These are phyloP conservation scores for Onygenales sp. DNA, from an alignment of 2,329 filamentous ascomycete genomes.

Conservation along the genomic window DNA sequence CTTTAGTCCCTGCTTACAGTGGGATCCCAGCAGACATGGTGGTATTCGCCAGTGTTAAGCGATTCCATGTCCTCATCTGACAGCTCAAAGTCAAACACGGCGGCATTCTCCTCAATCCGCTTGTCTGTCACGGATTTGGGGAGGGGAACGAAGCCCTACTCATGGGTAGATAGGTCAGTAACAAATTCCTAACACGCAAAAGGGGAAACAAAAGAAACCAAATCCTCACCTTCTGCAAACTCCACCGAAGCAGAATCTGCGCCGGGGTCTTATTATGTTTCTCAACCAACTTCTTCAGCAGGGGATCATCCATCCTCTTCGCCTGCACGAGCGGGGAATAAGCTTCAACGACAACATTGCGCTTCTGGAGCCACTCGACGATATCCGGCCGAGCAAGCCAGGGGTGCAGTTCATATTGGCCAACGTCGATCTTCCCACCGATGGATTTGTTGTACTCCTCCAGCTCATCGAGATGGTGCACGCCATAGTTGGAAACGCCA, in stretches of 20 bases:
- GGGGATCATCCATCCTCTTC: constrained; percentile 42
- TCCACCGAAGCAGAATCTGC: constrained; percentile 54
- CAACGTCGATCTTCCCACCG: constrained; percentile 66
- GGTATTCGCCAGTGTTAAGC: constrained; percentile 46
- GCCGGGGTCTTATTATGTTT: constrained; percentile 50
- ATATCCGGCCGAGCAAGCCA: constrained; percentile 78
- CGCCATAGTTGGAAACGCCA: constrained; percentile 32
- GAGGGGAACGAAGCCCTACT: constrained; percentile 50
- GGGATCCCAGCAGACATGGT: constrained; percentile 51
- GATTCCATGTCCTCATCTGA: constrained; percentile 48
- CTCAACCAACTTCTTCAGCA: constrained; percentile 41
- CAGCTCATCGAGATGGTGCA: constrained; percentile 32
- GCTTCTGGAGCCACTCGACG: constrained; percentile 61
- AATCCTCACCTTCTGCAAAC: constrained; percentile 43
- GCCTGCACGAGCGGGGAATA: constrained; percentile 40
- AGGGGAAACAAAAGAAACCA: neutral
- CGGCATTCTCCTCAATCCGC: constrained; percentile 51
- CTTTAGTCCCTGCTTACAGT: constrained; percentile 10
- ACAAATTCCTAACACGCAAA: neutral
- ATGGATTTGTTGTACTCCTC: constrained; percentile 29
- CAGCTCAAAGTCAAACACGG: constrained; percentile 53
- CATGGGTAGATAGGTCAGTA: neutral
- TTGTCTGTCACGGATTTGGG: constrained; percentile 53
- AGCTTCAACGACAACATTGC: constrained; percentile 52
- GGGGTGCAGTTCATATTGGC: constrained; percentile 84